phyloP scores from a whole-genome alignment of 2,329 filamentous ascomycete species.

The Cyphellophora attinorum region DNA sequence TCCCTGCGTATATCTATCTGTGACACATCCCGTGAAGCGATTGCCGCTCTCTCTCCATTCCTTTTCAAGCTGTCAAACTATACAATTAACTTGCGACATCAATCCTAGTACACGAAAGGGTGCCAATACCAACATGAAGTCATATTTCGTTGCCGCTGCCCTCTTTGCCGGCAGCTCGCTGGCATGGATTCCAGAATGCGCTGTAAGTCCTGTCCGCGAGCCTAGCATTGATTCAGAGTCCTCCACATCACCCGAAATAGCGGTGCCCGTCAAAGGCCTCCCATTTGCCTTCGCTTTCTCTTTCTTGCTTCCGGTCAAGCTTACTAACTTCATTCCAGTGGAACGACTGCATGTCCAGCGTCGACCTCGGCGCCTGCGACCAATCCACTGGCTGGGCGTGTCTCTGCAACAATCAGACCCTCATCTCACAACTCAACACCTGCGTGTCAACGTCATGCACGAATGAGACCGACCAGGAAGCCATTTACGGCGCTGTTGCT shows the following conservation, averaged over 20 bases:
- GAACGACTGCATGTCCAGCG: constrained; percentile 18
- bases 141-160: constrained; percentile 8
- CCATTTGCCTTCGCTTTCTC: neutral
- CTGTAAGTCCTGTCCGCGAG: constrained; percentile 8
- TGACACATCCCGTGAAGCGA: too few species aligned
- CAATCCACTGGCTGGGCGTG: constrained; percentile 16
- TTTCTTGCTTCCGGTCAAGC: constrained; percentile 2
- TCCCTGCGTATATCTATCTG: too few species aligned
- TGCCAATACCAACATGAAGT: constrained; percentile 1
- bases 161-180: constrained; percentile 13
- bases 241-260: too few species aligned
- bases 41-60: too few species aligned
- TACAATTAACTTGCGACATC: neutral
- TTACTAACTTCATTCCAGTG: constrained; percentile 6
- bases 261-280: too few species aligned
- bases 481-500: constrained; percentile 19
- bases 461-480: constrained; percentile 19
- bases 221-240: too few species aligned
- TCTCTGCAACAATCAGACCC: constrained; percentile 17
- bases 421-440: constrained; percentile 18
- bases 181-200: constrained; percentile 15
- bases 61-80: neutral
- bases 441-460: constrained; percentile 19
- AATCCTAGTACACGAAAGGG: neutral
- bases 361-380: constrained; percentile 16